phyloP scores from a whole-genome alignment of 2,329 filamentous ascomycete genomes.

The Pseudogymnoascus sp. region DNA sequence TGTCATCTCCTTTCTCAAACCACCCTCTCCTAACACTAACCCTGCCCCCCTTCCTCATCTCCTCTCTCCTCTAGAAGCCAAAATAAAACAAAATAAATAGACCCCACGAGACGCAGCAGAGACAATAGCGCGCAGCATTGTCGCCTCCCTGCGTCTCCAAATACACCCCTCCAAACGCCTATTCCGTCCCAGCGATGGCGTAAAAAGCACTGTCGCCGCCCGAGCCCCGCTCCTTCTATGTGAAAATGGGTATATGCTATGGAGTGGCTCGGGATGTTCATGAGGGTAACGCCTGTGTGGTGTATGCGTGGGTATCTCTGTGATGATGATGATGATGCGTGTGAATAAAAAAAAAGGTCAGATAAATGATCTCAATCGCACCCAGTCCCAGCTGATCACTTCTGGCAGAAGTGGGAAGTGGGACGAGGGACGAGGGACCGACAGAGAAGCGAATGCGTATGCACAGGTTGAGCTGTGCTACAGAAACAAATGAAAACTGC shows the following conservation, averaged over 20 bases:
- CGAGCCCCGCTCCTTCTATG: conserved; percentile 19
- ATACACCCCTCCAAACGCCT: conserved; percentile 33
- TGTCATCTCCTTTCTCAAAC: background rate
- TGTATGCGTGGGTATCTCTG: conserved; percentile 42
- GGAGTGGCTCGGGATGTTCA: conserved; percentile 35
- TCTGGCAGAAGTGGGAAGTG: background rate
- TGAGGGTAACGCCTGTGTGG: conserved; percentile 42
- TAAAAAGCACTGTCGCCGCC: conserved; percentile 39
- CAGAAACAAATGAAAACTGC: conserved; percentile 11
- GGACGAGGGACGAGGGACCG: background rate
- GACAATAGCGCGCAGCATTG: conserved; percentile 50
- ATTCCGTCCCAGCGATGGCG: conserved; percentile 43
- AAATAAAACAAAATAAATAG: background rate
- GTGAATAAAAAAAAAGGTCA: background rate
- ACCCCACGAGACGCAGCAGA: conserved; percentile 11
- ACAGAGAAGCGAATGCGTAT: background rate
- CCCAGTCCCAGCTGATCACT: background rate
- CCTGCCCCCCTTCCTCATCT: background rate
- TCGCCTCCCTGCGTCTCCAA: conserved; percentile 31
- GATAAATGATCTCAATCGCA: background rate
- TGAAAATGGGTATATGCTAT: conserved; percentile 15
- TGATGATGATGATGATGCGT: background rate
- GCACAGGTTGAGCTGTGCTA: conserved; percentile 10
- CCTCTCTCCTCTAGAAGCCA: background rate
- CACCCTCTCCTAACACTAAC: background rate